phyloP scores from a whole-genome alignment of 164 flowering plant species.

The Pachysandra terminalis region DNA sequence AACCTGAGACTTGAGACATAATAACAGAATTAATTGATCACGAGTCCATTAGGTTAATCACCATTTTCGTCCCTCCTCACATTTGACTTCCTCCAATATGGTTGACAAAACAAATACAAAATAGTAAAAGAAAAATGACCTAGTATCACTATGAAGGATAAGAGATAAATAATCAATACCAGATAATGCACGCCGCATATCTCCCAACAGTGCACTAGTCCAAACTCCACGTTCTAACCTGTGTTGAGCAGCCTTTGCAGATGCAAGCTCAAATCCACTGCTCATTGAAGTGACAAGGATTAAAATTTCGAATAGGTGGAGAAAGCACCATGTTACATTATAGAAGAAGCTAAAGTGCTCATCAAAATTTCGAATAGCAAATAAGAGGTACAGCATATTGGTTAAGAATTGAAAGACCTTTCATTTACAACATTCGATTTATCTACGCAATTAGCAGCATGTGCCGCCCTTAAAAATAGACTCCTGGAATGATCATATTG shows the following conservation, averaged over 20 bases:
- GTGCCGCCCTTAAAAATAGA: conserved; percentile 70
- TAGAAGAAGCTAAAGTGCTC: background rate
- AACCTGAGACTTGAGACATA: too few relatives aligned
- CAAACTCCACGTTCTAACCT: conserved; percentile 86
- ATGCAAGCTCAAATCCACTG: conserved; percentile 77
- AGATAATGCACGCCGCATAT: conserved; percentile 82
- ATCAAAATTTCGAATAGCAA: background rate
- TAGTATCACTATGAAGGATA: background rate
- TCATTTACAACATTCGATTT: conserved; percentile 32
- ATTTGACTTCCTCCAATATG: background rate
- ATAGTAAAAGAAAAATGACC: too few relatives aligned
- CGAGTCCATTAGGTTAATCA: too few relatives aligned
- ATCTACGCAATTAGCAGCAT: conserved; percentile 60
- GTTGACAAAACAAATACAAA: background rate
- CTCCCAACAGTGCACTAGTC: conserved; percentile 78
- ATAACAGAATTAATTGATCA: too few relatives aligned
- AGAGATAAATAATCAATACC: conserved; percentile 30
- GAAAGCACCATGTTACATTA: conserved; percentile 3
- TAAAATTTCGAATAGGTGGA: background rate
- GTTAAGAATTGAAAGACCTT: conserved; percentile 33
- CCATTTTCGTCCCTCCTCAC: background rate
- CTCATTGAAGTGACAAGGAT: background rate
- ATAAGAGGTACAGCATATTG: conserved; percentile 2
- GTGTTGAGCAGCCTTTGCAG: conserved; percentile 86
- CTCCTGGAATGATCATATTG: conserved; percentile 49